phyloP scores from a whole-genome alignment of 768 basidiomycete genomes.

The Floccularia luteovirens region DNA sequence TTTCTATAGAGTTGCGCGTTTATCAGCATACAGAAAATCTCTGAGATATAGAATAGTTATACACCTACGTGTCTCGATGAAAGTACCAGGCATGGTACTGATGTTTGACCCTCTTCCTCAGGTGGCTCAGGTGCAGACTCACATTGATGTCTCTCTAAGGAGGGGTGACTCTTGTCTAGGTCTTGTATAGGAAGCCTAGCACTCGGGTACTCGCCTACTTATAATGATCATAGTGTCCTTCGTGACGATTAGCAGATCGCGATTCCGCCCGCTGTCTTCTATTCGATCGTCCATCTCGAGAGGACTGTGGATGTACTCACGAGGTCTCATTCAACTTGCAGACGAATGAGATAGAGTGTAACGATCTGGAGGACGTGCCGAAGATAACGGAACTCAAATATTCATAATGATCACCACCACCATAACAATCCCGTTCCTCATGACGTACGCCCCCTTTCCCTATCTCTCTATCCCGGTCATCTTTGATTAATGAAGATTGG shows the following conservation, averaged over 20 bases:
- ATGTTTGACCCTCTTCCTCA: too few species aligned
- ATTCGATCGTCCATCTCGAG: background rate
- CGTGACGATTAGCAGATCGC: background rate
- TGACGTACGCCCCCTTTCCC: too few species aligned
- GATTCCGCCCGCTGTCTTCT: too few species aligned
- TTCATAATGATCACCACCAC: background rate
- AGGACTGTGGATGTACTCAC: background rate
- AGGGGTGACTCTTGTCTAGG: background rate
- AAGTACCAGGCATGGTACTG: too few species aligned
- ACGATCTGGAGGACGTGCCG: background rate
- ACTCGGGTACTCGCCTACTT: background rate
- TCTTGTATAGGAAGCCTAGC: background rate
- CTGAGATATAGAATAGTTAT: too few species aligned
- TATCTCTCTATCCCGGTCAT: background rate
- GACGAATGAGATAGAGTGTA: slow-evolving; percentile 1
- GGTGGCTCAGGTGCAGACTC: too few species aligned
- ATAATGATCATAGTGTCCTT: background rate
- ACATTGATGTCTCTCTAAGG: too few species aligned
- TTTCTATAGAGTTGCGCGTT: too few species aligned
- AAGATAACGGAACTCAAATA: background rate
- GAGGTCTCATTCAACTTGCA: background rate
- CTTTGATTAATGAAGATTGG: background rate
- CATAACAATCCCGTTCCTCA: background rate
- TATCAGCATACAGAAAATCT: too few species aligned
- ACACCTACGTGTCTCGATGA: too few species aligned